Evolutionary conservation across 1,284 basidiomycete genomes (phyloP).

Genomic region (Moniliella sp.): DNA sequence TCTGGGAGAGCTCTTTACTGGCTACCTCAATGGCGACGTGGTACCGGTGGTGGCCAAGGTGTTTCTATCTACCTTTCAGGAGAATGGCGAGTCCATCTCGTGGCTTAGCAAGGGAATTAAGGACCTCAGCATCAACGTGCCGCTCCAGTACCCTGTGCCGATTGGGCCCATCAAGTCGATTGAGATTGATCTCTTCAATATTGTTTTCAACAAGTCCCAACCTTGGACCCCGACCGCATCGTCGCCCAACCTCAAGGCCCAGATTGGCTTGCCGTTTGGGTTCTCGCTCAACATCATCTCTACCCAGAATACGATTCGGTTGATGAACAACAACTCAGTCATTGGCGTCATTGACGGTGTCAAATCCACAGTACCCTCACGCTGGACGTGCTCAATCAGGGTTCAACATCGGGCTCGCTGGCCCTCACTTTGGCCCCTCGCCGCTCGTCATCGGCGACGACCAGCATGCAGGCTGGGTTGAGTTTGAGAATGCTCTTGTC

Average conservation of each 20-base stretch:
- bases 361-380: neutral
- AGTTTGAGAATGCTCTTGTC: conserved; percentile 2
- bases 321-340: conserved; percentile 43
- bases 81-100: conserved; percentile 43
- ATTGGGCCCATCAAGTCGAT: conserved; percentile 53
- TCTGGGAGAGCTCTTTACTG: conserved; percentile 49
- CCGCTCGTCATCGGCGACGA: neutral
- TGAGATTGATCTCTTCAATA: conserved; percentile 44
- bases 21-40: conserved; percentile 48
- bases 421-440: conserved; percentile 1
- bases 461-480: neutral
- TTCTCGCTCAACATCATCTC: conserved; percentile 47
- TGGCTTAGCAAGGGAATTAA: conserved; percentile 50
- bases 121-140: conserved; percentile 43
- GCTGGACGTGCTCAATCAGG: conserved; percentile 1
- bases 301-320: conserved; percentile 45
- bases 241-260: conserved; percentile 45
- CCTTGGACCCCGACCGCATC: conserved; percentile 46
- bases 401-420: conserved; percentile 1
- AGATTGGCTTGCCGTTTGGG: conserved; percentile 53
- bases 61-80: conserved; percentile 38
- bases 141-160: conserved; percentile 42
- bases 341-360: conserved; percentile 37
- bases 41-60: conserved; percentile 47
- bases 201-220: conserved; percentile 42